These are phyloP conservation scores for Pythium volutum DNA, from an alignment of 352 stramenopile species.

Conservation along the genomic window DNA sequence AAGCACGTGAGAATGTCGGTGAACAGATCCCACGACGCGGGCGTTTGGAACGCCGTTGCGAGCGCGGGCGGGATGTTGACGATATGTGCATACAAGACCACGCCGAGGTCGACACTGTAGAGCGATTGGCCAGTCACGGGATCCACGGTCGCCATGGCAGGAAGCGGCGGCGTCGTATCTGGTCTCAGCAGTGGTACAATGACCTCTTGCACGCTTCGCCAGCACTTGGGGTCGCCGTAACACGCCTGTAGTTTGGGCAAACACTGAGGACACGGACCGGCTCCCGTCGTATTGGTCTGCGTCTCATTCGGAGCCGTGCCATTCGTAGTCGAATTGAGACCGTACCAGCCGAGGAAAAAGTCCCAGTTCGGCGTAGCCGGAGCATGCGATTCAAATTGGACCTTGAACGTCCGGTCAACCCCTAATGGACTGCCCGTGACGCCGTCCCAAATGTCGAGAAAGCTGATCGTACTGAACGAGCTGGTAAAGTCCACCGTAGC, in stretches of 20 bases:
- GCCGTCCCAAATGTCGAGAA: background rate
- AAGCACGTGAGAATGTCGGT: constrained; percentile 19
- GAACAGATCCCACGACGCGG: constrained; percentile 1
- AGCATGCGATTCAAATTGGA: background rate
- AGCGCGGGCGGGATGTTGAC: background rate
- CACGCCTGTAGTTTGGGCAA: constrained; percentile 15
- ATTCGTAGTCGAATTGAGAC: background rate
- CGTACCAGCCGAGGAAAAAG: constrained; percentile 2
- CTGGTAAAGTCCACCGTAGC: constrained; percentile 1
- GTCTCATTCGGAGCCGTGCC: no score
- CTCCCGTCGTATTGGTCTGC: background rate
- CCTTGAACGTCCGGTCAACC: no score
- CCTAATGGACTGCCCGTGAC: no score
- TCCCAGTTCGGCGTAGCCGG: background rate
- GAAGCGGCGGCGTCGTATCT: background rate
- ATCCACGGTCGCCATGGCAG: background rate
- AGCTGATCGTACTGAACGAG: background rate
- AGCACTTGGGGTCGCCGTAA: constrained; percentile 16
- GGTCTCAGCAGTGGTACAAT: constrained; percentile 7
- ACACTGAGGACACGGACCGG: constrained; percentile 6
- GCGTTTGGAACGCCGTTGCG: background rate
- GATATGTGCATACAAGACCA: background rate
- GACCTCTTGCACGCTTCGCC: constrained; percentile 8
- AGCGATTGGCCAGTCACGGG: background rate
- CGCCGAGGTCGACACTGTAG: background rate